Base-by-base conservation (phyloP, 768 basidiomycete genomes). In the Obba rivulosa region DNA sequence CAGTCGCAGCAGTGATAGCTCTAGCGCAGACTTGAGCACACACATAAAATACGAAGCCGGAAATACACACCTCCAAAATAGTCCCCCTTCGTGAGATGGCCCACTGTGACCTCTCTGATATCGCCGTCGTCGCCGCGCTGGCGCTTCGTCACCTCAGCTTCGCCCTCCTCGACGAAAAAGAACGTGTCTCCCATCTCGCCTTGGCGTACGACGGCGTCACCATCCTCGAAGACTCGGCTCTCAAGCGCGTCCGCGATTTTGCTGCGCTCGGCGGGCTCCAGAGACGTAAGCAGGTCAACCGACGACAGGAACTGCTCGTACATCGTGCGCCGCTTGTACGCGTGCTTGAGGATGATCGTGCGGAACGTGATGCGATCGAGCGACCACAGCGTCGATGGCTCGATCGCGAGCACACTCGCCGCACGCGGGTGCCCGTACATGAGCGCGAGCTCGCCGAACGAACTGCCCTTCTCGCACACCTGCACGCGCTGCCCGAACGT, bases 351-450 rank as follows among this genome's bases (percentile, higher is more conserved):
- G 45, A 99, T 87, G 69, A 99, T 97, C 5, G 92, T 96, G 40
- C 96, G 83, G 84, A 98, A 99, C 3, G 94, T 98, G 58, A 94
- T 92, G 48, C 96, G 87, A 70, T 99, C 96, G 56, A 99, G 76
- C 9, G 88, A 85, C 96, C 96, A 99, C 22, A 97, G 74, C 8
- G 86, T 92, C 21, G 83, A 89, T 1, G 80, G 71, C 48, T 89
- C 83, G 39, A 87, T 80, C 9, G 95, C 83, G 34, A 96, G 70
- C 38, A 98, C 94, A 8, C 92, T 93, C 14, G 96, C 96, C 17
- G 92, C 92, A 25, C 96, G 89, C 35, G 91, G 90, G 56, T 95
- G 93, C 28, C 92, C 92, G 69, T 99, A 95, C 95, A 99, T 97
- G 57, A 99, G 71, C 24, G 96, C 96, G 47, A 99, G 76, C 69